Percentiles rank a stretch among this genome's conserved stretches.
Evolutionary conservation across 768 basidiomycete genomes (phyloP).

Genomic region (Pilatotrama ljubarskyi): DNA sequence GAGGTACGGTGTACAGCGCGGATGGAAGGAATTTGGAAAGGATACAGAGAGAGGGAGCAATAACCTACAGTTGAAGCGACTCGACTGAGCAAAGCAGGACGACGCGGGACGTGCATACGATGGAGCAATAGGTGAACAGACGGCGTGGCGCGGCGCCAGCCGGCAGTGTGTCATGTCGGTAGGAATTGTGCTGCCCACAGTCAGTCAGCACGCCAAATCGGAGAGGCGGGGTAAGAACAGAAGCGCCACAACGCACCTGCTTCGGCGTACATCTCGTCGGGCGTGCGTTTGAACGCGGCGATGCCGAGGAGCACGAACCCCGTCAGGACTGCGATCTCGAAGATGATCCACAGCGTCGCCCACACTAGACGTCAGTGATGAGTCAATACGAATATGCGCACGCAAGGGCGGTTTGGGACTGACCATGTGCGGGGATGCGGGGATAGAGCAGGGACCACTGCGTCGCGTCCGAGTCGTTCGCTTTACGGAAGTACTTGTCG

Average conservation of each 20-base stretch:
- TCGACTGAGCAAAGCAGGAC: not conserved
- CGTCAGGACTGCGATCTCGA: conserved; percentile 71
- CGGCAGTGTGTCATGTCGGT: conserved; percentile 48
- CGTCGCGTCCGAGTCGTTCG: conserved; percentile 90
- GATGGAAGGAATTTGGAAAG: not conserved
- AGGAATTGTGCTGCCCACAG: conserved; percentile 53
- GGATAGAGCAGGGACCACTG: conserved; percentile 83
- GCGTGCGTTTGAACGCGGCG: conserved; percentile 72
- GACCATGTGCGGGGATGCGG: conserved; percentile 69
- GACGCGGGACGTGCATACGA: not conserved
- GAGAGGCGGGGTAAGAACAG: not conserved
- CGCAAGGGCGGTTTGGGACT: conserved; percentile 23
- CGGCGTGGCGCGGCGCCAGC: no score
- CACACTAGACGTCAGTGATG: conserved; percentile 53
- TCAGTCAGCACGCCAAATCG: not conserved
- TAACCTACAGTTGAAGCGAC: conserved; percentile 3
- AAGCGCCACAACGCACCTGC: conserved; percentile 53
- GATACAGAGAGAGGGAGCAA: not conserved
- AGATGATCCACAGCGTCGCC: conserved; percentile 84
- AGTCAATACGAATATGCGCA: no score
- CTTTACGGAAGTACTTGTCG: conserved; percentile 92
- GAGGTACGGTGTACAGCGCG: not conserved
- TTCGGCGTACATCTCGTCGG: conserved; percentile 65
- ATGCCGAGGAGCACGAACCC: conserved; percentile 83
- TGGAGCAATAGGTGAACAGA: not conserved